Conservation (phyloP, 495 filamentous ascomycete species). For the Penicillium malachiteum region DNA sequence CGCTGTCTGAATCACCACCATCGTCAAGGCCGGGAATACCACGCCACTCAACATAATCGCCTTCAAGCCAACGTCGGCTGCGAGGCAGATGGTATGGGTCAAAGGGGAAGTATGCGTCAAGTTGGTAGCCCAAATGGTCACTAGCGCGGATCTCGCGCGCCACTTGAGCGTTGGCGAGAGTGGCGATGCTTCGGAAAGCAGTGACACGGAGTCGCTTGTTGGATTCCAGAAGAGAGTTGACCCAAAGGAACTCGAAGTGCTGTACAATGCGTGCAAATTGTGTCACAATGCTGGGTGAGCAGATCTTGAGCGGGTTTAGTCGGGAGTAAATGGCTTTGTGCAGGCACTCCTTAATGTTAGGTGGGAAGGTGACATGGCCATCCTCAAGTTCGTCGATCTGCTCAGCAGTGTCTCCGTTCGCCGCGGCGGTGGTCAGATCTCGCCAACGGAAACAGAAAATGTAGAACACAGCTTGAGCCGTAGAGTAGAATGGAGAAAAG, state of each 20-base stretch:
- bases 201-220: conserved; percentile 83
- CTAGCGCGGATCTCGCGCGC: conserved; percentile 63
- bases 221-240: conserved; percentile 81
- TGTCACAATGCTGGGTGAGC: conserved; percentile 85
- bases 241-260: conserved; percentile 81
- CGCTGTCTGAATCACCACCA: conserved; percentile 53
- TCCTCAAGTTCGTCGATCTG: conserved; percentile 54
- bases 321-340: conserved; percentile 74
- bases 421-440: conserved; percentile 66
- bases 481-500: conserved; percentile 82
- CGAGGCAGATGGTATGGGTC: conserved; percentile 88
- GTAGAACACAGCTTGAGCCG: conserved; percentile 84
- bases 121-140: conserved; percentile 67
- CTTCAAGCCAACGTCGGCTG: conserved; percentile 81
- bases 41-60: conserved; percentile 83
- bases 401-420: conserved; percentile 49
- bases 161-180: conserved; percentile 40
- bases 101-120: conserved; percentile 96
- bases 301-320: conserved; percentile 94
- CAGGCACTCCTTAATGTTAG: conserved; percentile 68
- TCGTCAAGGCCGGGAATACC: conserved; percentile 70
- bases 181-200: conserved; percentile 49
- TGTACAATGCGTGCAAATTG: conserved; percentile 86
- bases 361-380: conserved; percentile 70
- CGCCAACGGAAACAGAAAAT: conserved; percentile 99